Evolutionary conservation across 2,329 filamentous ascomycete genomes (phyloP).

Genomic region (Coniochaeta sp.): DNA sequence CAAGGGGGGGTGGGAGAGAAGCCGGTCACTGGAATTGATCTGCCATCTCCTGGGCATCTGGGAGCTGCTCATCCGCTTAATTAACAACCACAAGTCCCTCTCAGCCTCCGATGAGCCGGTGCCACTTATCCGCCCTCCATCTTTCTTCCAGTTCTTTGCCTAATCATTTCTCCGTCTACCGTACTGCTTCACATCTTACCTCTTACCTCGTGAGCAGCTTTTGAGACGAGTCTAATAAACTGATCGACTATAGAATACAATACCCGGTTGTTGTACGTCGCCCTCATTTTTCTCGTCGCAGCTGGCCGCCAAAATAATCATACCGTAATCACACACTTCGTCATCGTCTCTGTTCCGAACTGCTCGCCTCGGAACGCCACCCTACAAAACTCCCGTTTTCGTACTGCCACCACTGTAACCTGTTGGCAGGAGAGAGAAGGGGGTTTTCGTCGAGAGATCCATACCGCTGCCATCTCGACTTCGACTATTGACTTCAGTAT

Average conservation of each 20-base stretch:
- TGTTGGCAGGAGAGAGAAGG: neutral
- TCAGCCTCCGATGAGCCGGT: slow-evolving; percentile 21
- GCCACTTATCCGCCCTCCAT: slow-evolving; percentile 17
- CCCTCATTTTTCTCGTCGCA: neutral
- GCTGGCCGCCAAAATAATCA: neutral
- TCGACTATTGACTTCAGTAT: neutral
- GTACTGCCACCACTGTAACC: neutral
- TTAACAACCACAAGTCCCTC: slow-evolving; percentile 13
- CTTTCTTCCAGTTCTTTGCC: slow-evolving; percentile 5
- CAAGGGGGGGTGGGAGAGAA: neutral
- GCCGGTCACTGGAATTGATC: slow-evolving; percentile 2
- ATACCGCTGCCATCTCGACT: neutral
- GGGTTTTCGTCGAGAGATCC: neutral
- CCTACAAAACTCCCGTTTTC: neutral
- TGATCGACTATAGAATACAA: slow-evolving; percentile 1
- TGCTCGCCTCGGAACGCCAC: slow-evolving; percentile 2
- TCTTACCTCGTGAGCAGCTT: slow-evolving; percentile 3
- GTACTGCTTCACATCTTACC: slow-evolving; percentile 5
- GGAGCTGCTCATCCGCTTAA: slow-evolving; percentile 12
- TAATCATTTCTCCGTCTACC: slow-evolving; percentile 8
- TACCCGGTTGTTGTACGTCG: neutral
- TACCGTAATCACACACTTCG: neutral
- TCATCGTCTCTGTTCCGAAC: slow-evolving; percentile 10
- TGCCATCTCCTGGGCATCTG: slow-evolving; percentile 7
- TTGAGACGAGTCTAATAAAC: neutral